Conservation (phyloP, 2,329 filamentous ascomycete species). For the Magnaporthiopsis incrustans region DNA sequence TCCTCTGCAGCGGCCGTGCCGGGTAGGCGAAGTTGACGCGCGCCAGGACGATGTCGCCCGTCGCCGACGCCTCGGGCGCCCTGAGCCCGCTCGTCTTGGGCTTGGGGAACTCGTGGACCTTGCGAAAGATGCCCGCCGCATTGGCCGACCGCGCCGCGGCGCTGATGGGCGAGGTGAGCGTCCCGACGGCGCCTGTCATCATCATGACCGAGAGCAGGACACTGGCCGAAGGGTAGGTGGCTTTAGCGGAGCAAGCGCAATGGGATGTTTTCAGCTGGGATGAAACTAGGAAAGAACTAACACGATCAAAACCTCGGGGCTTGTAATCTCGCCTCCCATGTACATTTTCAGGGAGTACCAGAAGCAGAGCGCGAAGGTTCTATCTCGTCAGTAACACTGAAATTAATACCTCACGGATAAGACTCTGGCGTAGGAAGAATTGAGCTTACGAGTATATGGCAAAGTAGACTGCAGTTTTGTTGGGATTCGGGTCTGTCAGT, state of each 20-base stretch:
- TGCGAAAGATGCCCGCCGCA: constrained; percentile 48
- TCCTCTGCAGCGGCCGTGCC: constrained; percentile 34
- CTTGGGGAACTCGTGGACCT: constrained; percentile 36
- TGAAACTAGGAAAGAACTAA: constrained; percentile 21
- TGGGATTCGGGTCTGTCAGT: background rate
- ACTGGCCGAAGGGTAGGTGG: constrained; percentile 6
- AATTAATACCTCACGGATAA: constrained; percentile 32
- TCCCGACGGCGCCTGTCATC: constrained; percentile 45
- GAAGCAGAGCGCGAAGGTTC: constrained; percentile 48
- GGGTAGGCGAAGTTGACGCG: constrained; percentile 63
- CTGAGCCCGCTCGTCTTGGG: constrained; percentile 28
- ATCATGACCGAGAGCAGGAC: constrained; percentile 52
- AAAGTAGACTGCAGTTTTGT: constrained; percentile 19
- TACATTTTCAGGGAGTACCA: constrained; percentile 53
- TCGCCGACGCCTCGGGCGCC: constrained; percentile 35
- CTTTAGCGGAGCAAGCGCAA: constrained; percentile 9
- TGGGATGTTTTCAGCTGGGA: too few species aligned
- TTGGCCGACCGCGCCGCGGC: constrained; percentile 46
- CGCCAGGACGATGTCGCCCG: constrained; percentile 48
- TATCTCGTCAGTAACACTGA: constrained; percentile 31
- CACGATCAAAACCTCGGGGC: constrained; percentile 48
- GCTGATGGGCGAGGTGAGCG: constrained; percentile 47
- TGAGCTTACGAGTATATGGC: constrained; percentile 20
- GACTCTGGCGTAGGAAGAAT: background rate
- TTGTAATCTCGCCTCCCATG: constrained; percentile 35